Evolutionary conservation across 139 green algal genomes (phyloP), one percentile per base, ranked within the genome.

Genomic region (Raphidocelis subcapitata): DNA sequence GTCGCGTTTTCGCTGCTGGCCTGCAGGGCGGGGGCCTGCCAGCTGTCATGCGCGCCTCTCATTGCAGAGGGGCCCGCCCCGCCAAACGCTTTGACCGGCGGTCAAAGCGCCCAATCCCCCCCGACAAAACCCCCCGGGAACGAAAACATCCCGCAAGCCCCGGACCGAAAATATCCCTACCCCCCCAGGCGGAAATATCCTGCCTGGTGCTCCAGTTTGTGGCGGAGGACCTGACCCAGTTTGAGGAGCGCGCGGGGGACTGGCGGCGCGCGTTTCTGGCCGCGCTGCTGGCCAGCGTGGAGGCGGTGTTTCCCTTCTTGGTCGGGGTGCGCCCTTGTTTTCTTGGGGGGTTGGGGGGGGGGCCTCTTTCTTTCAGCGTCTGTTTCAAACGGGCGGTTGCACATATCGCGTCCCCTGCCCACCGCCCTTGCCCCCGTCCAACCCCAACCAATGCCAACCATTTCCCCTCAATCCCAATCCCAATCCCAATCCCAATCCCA

Each of bases 141-240:
- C 16, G 20, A 31, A 32, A 21, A 32, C n/a, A 20, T 63, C 26
- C 10, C 20, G 10, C n/a, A 10, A 63, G 20, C 16, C n/a, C 23
- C 26, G 56, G 14, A 15, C 20, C 26, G n/a, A n/a, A n/a, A n/a
- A n/a, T n/a, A n/a, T 18, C 61, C 31, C 46, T 26, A 33, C 20
- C 3, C 36, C 24, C 33, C 31, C 68, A 86, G 78, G 84, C 81
- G 8, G 84, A 89, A 69, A 54, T 89, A 4, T 69, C 55, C 20
- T 93, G 86, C 76, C 79, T 92, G 73, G 88, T 95, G 47, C 65
- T 94, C 49, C 76, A 84, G 14, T 92, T 91, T 76, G 79, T 94
- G 51, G 84, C 80, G 23, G 90, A 95, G 69, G 90, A 95, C 51
- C 51, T 95, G 0, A 89, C 83, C 14, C 76, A 88, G 74, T 95